phyloP scores from a whole-genome alignment of 306 rosid genomes.

The Vachellia collinsii region DNA sequence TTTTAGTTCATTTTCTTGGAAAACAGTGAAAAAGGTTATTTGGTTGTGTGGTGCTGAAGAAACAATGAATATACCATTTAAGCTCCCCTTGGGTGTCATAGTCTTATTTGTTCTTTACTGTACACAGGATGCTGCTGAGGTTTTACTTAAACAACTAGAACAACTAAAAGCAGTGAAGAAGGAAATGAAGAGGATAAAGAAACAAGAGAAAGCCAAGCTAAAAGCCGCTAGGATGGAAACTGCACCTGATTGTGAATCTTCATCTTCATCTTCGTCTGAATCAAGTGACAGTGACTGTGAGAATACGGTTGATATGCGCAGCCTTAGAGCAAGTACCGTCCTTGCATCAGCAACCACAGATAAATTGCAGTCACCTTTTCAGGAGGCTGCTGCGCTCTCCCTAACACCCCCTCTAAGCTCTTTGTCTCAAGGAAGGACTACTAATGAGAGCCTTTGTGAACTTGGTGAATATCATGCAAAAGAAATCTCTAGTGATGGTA shows the following conservation, averaged over 20 bases:
- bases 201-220: constrained; percentile 59
- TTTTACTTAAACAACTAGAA: constrained; percentile 54
- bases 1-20: background rate
- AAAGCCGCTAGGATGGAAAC: constrained; percentile 51
- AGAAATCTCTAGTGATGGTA: constrained; percentile 35
- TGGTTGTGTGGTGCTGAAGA: background rate
- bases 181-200: constrained; percentile 63
- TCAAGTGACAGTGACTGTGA: constrained; percentile 72
- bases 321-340: constrained; percentile 37
- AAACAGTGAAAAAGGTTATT: background rate
- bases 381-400: constrained; percentile 26
- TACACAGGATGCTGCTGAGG: constrained; percentile 59
- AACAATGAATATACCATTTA: no score
- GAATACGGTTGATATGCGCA: constrained; percentile 49
- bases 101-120: background rate
- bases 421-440: constrained; percentile 12
- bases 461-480: constrained; percentile 16
- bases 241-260: constrained; percentile 46
- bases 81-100: background rate
- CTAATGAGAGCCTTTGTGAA: constrained; percentile 19
- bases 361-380: constrained; percentile 18
- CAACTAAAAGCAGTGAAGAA: constrained; percentile 57
- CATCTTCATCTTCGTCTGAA: constrained; percentile 74
- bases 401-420: constrained; percentile 15
- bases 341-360: constrained; percentile 38